Conservation (phyloP, 129 eudicot genomes). For the Artemisia tridentata region DNA sequence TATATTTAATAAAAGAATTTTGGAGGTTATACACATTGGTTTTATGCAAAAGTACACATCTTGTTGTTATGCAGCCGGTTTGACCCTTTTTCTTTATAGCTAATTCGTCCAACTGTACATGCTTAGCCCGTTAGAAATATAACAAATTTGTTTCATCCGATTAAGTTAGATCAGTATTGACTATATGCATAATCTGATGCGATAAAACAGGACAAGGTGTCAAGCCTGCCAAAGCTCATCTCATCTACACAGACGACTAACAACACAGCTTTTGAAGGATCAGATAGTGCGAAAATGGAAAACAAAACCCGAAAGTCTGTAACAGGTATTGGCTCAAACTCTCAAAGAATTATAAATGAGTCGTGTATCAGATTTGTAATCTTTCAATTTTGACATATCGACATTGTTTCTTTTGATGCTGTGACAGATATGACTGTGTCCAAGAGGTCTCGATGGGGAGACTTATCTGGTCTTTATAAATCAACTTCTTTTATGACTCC, state of each 20-base stretch:
- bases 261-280: conserved; percentile 25
- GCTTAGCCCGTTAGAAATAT: too few species aligned
- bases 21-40: too few species aligned
- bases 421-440: conserved; percentile 26
- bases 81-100: too few species aligned
- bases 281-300: conserved; percentile 19
- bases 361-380: background rate
- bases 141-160: too few species aligned
- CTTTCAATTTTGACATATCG: background rate
- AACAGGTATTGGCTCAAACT: conserved; percentile 34
- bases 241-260: conserved; percentile 34
- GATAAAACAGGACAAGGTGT: conserved; percentile 24
- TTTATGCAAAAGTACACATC: too few species aligned
- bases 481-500: conserved; percentile 35
- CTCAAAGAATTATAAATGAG: background rate
- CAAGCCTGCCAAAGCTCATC: conserved; percentile 20
- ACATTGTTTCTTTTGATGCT: conserved; percentile 22
- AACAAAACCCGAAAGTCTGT: conserved; percentile 35
- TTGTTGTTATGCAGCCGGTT: too few species aligned
- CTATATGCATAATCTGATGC: background rate
- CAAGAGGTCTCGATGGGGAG: conserved; percentile 37
- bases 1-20: too few species aligned
- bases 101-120: too few species aligned
- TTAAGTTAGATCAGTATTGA: too few species aligned
- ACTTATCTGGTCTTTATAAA: conserved; percentile 27